Percentiles rank a stretch among this genome's conserved stretches.
These are phyloP conservation scores for Blastocladiella britannica DNA, from an alignment of 192 early-diverging fungal species.

Conservation along the genomic window DNA sequence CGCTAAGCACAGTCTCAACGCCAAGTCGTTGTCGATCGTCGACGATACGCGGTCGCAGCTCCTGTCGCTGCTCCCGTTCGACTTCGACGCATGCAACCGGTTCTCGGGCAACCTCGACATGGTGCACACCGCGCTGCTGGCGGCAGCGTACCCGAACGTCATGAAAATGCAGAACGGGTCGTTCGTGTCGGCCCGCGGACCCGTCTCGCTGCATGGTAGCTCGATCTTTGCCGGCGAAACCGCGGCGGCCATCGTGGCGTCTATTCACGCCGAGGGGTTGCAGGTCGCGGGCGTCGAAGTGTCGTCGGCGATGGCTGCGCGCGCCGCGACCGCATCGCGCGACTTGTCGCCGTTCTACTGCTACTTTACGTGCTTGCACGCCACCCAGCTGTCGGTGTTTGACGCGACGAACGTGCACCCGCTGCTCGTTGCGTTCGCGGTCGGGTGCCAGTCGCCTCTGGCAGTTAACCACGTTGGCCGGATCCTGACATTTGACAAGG, in stretches of 20 bases:
- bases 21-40: conserved; percentile 25
- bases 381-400: neutral
- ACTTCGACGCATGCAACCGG: conserved; percentile 19
- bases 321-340: neutral
- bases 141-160: conserved; percentile 2
- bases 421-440: neutral
- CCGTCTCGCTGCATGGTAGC: neutral
- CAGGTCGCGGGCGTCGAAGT: neutral
- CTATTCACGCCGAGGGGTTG: neutral
- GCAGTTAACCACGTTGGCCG: neutral
- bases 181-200: neutral
- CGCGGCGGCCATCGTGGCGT: neutral
- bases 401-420: neutral
- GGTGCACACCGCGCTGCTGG: conserved; percentile 3
- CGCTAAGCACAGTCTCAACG: conserved; percentile 23
- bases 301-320: neutral
- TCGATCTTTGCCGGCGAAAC: neutral
- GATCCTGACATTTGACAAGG: neutral
- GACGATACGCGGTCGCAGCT: conserved; percentile 38
- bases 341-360: neutral
- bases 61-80: conserved; percentile 20
- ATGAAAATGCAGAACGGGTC: neutral
- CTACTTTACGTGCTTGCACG: neutral
- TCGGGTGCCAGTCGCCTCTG: neutral
- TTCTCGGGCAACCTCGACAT: neutral